Evolutionary conservation across 2,329 filamentous ascomycete genomes (phyloP).

Genomic region (Alternaria dauci): DNA sequence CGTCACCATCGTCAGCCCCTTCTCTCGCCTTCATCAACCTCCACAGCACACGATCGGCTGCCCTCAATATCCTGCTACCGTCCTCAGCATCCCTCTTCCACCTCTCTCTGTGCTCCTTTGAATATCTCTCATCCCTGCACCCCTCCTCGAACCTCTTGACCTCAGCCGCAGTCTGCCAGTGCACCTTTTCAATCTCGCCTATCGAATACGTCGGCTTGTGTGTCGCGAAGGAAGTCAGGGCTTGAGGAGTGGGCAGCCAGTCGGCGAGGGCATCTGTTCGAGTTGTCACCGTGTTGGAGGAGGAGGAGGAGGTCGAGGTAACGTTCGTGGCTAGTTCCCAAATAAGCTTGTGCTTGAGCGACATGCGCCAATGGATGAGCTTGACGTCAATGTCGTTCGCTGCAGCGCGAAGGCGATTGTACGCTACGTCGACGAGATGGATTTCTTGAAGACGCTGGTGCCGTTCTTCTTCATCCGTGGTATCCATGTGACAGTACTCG

Average conservation of each 20-base stretch:
- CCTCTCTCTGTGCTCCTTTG: slow-evolving; percentile 23
- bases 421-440: slow-evolving; percentile 29
- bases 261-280: not conserved
- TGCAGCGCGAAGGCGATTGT: slow-evolving; percentile 26
- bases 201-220: slow-evolving; percentile 31
- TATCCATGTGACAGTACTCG: slow-evolving; percentile 27
- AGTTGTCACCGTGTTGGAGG: not conserved
- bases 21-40: slow-evolving; percentile 17
- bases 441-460: slow-evolving; percentile 28
- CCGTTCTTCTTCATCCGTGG: slow-evolving; percentile 27
- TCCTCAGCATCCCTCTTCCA: slow-evolving; percentile 35
- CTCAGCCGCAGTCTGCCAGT: slow-evolving; percentile 24
- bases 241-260: slow-evolving; percentile 24
- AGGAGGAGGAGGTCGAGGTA: no score
- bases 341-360: slow-evolving; percentile 30
- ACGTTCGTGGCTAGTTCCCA: slow-evolving; percentile 13
- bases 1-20: not conserved
- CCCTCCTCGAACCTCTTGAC: slow-evolving; percentile 30
- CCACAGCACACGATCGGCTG: slow-evolving; percentile 26
- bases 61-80: slow-evolving; percentile 28
- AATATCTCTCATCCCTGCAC: slow-evolving; percentile 7
- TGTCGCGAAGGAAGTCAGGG: slow-evolving; percentile 4
- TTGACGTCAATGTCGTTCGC: slow-evolving; percentile 28
- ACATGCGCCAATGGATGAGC: slow-evolving; percentile 25
- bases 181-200: slow-evolving; percentile 29